Evolutionary conservation across 2,329 filamentous ascomycete genomes (phyloP).

Genomic region (Diaporthe aspalathi): DNA sequence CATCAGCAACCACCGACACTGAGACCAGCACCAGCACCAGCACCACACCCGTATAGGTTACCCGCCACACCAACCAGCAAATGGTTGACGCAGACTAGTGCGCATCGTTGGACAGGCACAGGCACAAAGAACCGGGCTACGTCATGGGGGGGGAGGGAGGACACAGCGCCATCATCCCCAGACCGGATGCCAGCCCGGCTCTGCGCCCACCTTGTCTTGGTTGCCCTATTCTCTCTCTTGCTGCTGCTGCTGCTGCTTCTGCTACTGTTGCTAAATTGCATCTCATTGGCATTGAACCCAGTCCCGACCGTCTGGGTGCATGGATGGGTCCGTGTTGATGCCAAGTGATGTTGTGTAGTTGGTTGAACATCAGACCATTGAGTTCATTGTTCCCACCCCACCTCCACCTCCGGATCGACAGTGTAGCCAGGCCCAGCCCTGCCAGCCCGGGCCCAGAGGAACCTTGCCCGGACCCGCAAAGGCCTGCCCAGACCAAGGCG

Average conservation of each 20-base stretch:
- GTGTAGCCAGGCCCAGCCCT: neutral
- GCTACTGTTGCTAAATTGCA: neutral
- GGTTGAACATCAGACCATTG: neutral
- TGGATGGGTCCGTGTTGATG: neutral
- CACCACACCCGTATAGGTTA: constrained; percentile 14
- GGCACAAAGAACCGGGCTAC: constrained; percentile 27
- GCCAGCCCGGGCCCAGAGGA: neutral
- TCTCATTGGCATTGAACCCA: neutral
- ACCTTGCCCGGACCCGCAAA: constrained; percentile 11
- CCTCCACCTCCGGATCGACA: neutral
- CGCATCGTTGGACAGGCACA: constrained; percentile 25
- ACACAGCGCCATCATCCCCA: neutral
- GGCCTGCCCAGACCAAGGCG: constrained; percentile 7
- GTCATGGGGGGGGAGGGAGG: neutral
- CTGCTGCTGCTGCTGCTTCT: neutral
- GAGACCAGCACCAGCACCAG: constrained; percentile 2
- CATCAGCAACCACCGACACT: neutral
- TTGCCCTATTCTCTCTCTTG: neutral
- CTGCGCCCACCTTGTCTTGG: constrained; percentile 5
- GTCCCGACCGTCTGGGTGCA: constrained; percentile 1
- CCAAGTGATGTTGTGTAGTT: neutral
- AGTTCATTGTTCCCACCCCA: neutral
- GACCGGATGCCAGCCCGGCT: neutral
- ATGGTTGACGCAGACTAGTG: neutral
- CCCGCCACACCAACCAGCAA: neutral